Conservation (phyloP, 192 early-diverging fungal genomes). For the Funneliformis geosporum region DNA sequence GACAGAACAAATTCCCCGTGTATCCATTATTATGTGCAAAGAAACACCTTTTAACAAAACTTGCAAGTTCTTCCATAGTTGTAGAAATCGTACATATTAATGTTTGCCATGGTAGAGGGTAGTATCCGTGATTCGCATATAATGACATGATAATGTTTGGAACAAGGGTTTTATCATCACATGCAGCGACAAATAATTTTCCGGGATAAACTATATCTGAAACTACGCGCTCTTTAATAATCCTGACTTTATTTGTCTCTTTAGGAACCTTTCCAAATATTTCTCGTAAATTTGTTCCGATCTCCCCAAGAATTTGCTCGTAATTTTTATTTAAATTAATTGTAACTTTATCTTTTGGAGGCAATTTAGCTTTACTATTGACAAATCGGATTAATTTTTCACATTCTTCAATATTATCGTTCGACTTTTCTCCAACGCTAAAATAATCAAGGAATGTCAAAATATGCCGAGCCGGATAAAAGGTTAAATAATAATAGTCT, state of each 20-base stretch:
- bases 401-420: neutral
- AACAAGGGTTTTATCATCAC: slow-evolving; percentile 27
- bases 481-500: slow-evolving; percentile 32
- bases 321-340: slow-evolving; percentile 1
- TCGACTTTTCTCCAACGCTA: neutral
- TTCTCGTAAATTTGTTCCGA: neutral
- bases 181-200: slow-evolving; percentile 30
- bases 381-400: neutral
- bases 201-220: slow-evolving; percentile 23
- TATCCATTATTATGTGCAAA: slow-evolving; percentile 27
- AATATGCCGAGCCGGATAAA: slow-evolving; percentile 32
- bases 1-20: slow-evolving; percentile 23
- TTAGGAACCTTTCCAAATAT: neutral
- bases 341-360: neutral
- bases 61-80: slow-evolving; percentile 30
- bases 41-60: slow-evolving; percentile 33
- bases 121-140: slow-evolving; percentile 20
- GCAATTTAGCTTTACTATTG: neutral
- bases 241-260: neutral
- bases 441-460: slow-evolving; percentile 34
- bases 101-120: slow-evolving; percentile 33
- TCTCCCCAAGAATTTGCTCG: neutral
- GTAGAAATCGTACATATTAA: slow-evolving; percentile 31
- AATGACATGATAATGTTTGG: slow-evolving; percentile 35
- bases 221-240: neutral